Evolutionary conservation across 2,329 filamentous ascomycete genomes (phyloP).

Genomic region (Blastomyces emzantsi): DNA sequence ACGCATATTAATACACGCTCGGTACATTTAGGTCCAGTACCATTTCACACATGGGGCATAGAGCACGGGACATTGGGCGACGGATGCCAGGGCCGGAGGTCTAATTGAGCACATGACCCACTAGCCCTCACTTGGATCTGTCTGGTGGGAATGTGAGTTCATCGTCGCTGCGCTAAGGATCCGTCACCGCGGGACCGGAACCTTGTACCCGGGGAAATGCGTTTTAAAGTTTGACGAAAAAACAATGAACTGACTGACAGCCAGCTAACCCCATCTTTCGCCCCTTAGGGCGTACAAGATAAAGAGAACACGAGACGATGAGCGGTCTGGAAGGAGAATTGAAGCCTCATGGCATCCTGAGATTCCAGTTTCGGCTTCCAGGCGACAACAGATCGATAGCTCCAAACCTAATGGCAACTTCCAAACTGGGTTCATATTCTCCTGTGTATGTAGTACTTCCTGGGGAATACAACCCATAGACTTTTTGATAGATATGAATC

Average conservation of each 20-base stretch:
- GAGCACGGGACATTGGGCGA: neutral
- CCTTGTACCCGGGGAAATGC: constrained; percentile 20
- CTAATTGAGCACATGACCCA: constrained; percentile 8
- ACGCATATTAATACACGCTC: neutral
- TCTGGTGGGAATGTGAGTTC: constrained; percentile 7
- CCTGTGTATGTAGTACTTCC: too few relatives aligned
- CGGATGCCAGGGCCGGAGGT: constrained; percentile 1
- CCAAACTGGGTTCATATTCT: neutral
- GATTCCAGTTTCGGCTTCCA: neutral
- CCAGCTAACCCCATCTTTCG: neutral
- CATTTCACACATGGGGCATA: neutral
- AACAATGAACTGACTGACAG: neutral
- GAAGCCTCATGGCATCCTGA: neutral
- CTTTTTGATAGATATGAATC: neutral
- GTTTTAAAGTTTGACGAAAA: neutral
- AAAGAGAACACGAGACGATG: neutral
- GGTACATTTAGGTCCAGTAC: neutral
- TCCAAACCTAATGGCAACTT: neutral
- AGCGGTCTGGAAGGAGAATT: neutral
- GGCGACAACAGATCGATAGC: neutral
- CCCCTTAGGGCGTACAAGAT: neutral
- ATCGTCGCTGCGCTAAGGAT: constrained; percentile 16
- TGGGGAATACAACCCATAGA: too few relatives aligned
- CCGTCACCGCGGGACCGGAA: constrained; percentile 32
- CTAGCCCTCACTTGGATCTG: neutral